Base-by-base conservation (phyloP, 2,329 filamentous ascomycete genomes). In the Colletotrichum theobromicola region DNA sequence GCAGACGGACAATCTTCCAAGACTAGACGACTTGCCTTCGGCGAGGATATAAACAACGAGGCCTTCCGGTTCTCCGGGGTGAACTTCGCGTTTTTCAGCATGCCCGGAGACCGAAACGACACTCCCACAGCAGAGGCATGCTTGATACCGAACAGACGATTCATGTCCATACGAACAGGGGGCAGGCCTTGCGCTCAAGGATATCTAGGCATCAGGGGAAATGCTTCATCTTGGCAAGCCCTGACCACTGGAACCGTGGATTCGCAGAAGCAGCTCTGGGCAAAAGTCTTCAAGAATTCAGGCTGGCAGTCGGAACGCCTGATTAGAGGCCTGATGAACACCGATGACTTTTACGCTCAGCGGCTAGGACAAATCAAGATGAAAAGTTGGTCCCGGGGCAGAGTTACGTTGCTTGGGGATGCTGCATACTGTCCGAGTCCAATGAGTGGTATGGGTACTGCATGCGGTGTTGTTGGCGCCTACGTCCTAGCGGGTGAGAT, bases 401-500 rank as follows among this genome's bases (percentile, higher is more conserved):
- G 89, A 1, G 84, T 90, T 4, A 85, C 83, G 2, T 81, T 91
- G 1, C 65, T 91, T 0, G 90, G 90, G 0, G 90, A 93, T 74
- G 88, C 90, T 2, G 89, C 81, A 0, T 88, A 87, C 77, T 87
- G 85, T 34, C 88, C 89, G 0, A 84, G 85, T 1, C 85, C 87
- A 13, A 67, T 67, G 6, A 87, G 86, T 0, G 90, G 90, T 0
- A 86, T 88, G 83, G 89, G 90, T 0, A 90, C 88, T 0, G 87
- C 86, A 3, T 76, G 83, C 1, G 85, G 85, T 0, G 77, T 92
- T 0, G 78, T 88, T 2, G 87, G 87, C 0, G 88, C 89, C 1
- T 92, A 92, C 77, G 80, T 90, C 5, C 83, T 93, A 5, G 90
- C 90, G 0, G 90, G 90, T 4, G 90, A 90, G 80, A 79, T 89